These are phyloP conservation scores for Polyporus arcularius DNA, from an alignment of 768 basidiomycete genomes.

Conservation along the genomic window DNA sequence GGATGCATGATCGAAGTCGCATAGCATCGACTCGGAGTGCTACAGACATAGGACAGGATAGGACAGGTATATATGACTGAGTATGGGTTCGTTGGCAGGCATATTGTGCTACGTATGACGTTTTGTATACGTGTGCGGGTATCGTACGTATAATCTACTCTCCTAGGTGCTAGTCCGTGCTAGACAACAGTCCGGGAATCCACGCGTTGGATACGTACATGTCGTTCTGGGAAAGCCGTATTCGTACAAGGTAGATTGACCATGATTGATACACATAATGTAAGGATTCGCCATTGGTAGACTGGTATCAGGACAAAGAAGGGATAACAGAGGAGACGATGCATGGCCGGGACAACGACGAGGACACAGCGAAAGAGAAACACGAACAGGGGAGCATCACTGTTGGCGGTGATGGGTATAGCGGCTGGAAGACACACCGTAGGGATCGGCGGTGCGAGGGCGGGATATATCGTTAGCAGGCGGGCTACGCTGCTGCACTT, in stretches of 20 bases:
- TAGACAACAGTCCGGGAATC: not conserved
- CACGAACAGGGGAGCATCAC: not conserved
- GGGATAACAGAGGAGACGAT: not conserved
- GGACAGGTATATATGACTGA: not conserved
- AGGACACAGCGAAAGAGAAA: not conserved
- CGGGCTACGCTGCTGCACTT: not conserved
- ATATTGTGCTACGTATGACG: not conserved
- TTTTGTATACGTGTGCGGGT: no score
- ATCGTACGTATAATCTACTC: no score
- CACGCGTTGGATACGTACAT: no score
- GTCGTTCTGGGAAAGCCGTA: no score
- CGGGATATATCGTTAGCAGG: not conserved
- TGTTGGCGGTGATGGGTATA: not conserved
- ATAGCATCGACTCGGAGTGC: not conserved
- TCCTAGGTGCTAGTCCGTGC: no score
- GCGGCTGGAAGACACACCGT: not conserved
- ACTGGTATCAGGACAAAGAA: no score
- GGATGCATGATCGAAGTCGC: constrained; percentile 32
- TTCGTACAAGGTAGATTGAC: no score
- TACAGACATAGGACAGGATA: not conserved
- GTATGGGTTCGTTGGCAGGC: not conserved
- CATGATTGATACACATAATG: no score
- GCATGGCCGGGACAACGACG: not conserved
- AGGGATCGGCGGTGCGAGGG: not conserved
- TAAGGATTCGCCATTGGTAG: no score